These are phyloP conservation scores for Prunella vulgaris DNA, from an alignment of 257 asterid species.

Conservation along the genomic window DNA sequence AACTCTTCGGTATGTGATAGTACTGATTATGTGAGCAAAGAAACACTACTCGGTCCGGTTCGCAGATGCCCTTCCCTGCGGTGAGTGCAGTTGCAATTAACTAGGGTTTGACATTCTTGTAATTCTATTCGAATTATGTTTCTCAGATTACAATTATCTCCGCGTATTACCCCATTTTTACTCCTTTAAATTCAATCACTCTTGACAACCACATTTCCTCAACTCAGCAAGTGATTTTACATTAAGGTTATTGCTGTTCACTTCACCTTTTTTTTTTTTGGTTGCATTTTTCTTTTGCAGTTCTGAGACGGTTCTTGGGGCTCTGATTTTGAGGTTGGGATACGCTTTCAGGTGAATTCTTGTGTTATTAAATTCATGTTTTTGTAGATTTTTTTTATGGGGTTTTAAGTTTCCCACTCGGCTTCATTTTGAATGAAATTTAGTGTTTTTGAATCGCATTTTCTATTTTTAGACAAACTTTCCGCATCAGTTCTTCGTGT, in stretches of 20 bases:
- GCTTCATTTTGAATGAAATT: conserved; percentile 1
- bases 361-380: not conserved
- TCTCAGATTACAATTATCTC: conserved; percentile 1
- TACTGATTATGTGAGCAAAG: conserved; percentile 20
- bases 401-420: not conserved
- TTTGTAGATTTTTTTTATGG: not conserved
- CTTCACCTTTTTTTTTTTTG: conserved; percentile 2
- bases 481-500: not conserved
- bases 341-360: conserved; percentile 20
- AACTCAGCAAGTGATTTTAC: conserved; percentile 12
- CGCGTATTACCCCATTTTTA: conserved; percentile 10
- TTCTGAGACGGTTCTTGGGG: conserved; percentile 11
- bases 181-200: conserved; percentile 17
- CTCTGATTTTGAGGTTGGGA: not conserved
- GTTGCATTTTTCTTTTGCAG: conserved; percentile 13
- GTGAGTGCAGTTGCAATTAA: conserved; percentile 27
- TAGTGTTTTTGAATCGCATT: conserved; percentile 1
- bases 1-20: conserved; percentile 18
- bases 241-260: conserved; percentile 9
- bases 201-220: conserved; percentile 12
- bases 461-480: not conserved
- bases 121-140: conserved; percentile 22
- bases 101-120: conserved; percentile 29
- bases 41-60: conserved; percentile 21
- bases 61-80: conserved; percentile 26